phyloP scores from a whole-genome alignment of 1,284 basidiomycete genomes.

The Tilletia caries region DNA sequence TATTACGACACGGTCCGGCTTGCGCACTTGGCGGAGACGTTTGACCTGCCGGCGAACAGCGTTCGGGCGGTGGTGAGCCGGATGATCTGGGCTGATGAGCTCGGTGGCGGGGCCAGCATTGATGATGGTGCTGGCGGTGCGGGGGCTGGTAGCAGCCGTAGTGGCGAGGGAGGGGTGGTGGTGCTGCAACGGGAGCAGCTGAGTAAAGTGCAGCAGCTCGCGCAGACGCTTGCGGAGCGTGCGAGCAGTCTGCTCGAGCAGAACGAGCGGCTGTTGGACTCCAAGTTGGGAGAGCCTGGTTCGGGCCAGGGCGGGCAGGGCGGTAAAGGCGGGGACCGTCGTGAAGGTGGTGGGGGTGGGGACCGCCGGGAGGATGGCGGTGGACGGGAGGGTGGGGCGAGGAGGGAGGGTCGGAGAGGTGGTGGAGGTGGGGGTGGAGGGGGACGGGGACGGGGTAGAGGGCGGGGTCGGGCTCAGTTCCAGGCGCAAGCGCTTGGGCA shows the following conservation, averaged over 20 bases:
- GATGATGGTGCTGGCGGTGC: slow-evolving; percentile 68
- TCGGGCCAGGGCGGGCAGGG: slow-evolving; percentile 27
- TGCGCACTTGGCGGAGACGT: slow-evolving; percentile 78
- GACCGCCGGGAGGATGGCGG: background rate
- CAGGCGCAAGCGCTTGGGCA: slow-evolving; percentile 45
- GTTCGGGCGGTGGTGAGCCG: slow-evolving; percentile 91
- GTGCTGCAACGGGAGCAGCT: slow-evolving; percentile 82
- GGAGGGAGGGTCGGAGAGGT: slow-evolving; percentile 41
- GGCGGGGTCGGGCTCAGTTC: slow-evolving; percentile 44
- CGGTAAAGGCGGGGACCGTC: slow-evolving; percentile 25
- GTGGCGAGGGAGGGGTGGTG: no score
- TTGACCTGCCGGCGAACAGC: slow-evolving; percentile 72
- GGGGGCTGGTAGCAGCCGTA: background rate
- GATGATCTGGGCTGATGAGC: slow-evolving; percentile 98
- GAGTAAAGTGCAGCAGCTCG: slow-evolving; percentile 56
- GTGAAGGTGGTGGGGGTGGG: slow-evolving; percentile 15
- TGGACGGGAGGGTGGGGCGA: slow-evolving; percentile 22
- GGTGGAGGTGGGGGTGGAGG: slow-evolving; percentile 30
- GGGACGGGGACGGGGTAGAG: slow-evolving; percentile 27
- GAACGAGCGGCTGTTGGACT: slow-evolving; percentile 89
- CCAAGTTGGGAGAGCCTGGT: slow-evolving; percentile 67
- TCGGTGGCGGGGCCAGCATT: slow-evolving; percentile 72
- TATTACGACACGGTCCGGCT: slow-evolving; percentile 90
- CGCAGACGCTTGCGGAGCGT: slow-evolving; percentile 71
- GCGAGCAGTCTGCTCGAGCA: slow-evolving; percentile 83